Evolutionary conservation across 1,139 yeast genomes (phyloP).

Genomic region (Yamadazyma atmosphaerica): DNA sequence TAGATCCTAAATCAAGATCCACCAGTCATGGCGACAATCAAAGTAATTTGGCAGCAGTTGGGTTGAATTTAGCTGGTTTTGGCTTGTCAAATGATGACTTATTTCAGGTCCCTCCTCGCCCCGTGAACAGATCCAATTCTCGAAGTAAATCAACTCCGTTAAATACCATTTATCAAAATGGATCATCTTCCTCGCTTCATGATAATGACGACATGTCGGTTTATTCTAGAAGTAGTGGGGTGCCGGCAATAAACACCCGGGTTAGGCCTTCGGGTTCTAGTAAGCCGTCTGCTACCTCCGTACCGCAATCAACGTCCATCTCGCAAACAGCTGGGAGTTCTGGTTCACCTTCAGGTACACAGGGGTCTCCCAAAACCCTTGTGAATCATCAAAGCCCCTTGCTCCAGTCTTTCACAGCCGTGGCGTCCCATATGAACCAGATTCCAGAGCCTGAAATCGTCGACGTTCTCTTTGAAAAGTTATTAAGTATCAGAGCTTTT

Average conservation of each 20-base stretch:
- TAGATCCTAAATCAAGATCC: slow-evolving; percentile 30
- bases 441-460: slow-evolving; percentile 40
- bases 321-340: not conserved
- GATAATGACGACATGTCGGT: slow-evolving; percentile 3
- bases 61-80: slow-evolving; percentile 16
- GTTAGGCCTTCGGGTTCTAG: not conserved
- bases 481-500: slow-evolving; percentile 40
- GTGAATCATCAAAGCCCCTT: slow-evolving; percentile 14
- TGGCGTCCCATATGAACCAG: slow-evolving; percentile 30
- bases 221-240: not conserved
- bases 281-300: not conserved
- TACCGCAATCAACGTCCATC: not conserved
- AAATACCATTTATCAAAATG: slow-evolving; percentile 13
- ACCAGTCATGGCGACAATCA: slow-evolving; percentile 8
- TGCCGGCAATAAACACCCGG: not conserved
- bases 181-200: slow-evolving; percentile 16
- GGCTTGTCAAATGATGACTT: slow-evolving; percentile 30
- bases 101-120: slow-evolving; percentile 21
- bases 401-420: slow-evolving; percentile 35
- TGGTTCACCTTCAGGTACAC: not conserved
- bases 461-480: slow-evolving; percentile 38
- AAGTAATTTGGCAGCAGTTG: slow-evolving; percentile 12
- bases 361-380: not conserved
- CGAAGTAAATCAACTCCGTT: slow-evolving; percentile 3
- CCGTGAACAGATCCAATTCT: slow-evolving; percentile 7